phyloP scores from a whole-genome alignment of 179 eudicot genomes.

The Spinacia oleracea region DNA sequence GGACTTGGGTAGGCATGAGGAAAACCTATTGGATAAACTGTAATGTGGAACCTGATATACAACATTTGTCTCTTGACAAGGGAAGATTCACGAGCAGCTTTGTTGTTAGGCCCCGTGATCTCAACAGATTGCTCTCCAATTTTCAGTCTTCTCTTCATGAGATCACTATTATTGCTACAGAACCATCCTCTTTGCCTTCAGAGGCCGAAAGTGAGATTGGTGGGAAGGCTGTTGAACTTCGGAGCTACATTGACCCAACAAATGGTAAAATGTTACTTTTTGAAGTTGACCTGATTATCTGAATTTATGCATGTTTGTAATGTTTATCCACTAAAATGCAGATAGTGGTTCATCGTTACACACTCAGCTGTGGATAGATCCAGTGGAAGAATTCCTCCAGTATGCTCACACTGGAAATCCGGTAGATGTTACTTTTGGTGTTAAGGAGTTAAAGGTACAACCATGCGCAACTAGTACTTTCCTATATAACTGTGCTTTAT shows the following conservation, averaged over 20 bases:
- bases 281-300: background rate
- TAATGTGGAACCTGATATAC: constrained; percentile 88
- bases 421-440: constrained; percentile 90
- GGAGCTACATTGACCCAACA: constrained; percentile 93
- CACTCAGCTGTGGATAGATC: constrained; percentile 99
- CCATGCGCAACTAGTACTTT: background rate
- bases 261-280: constrained; percentile 54
- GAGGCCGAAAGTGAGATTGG: constrained; percentile 79
- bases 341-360: constrained; percentile 84
- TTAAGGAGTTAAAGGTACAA: constrained; percentile 85
- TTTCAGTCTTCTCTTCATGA: constrained; percentile 97
- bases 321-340: constrained; percentile 31
- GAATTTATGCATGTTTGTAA: constrained; percentile 1
- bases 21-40: constrained; percentile 89
- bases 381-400: constrained; percentile 89
- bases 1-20: constrained; percentile 54
- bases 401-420: constrained; percentile 80
- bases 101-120: constrained; percentile 94
- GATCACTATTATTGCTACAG: constrained; percentile 89
- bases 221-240: constrained; percentile 95
- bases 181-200: constrained; percentile 62
- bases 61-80: constrained; percentile 80
- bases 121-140: constrained; percentile 80
- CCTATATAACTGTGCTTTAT: background rate
- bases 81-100: constrained; percentile 75